These are phyloP conservation scores for Aspergillus cavernicola DNA, from an alignment of 495 filamentous ascomycete species.

Conservation along the genomic window DNA sequence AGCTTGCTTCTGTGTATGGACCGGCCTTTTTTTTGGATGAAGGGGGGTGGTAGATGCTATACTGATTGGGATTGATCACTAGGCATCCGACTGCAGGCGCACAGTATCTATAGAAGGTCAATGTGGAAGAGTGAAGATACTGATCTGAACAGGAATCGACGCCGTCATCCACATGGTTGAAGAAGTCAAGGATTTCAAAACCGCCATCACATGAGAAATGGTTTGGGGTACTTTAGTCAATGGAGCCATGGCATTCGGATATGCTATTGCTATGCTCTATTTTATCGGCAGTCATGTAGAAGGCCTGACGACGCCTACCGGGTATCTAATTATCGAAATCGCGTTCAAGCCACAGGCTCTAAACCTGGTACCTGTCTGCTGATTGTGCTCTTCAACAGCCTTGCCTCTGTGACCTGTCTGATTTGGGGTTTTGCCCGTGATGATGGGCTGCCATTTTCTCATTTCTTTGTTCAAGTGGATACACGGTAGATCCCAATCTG, in stretches of 20 bases:
- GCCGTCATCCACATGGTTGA: conserved; percentile 38
- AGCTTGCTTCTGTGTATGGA: conserved; percentile 37
- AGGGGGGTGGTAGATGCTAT: too few species aligned
- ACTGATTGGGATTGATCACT: too few species aligned
- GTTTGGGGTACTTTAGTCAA: conserved; percentile 39
- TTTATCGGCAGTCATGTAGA: conserved; percentile 37
- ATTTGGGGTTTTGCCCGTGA: conserved; percentile 61
- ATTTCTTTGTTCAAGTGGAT: conserved; percentile 43
- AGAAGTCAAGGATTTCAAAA: conserved; percentile 42
- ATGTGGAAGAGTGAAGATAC: too few species aligned
- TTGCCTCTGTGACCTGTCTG: conserved; percentile 52
- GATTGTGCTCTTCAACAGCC: conserved; percentile 43
- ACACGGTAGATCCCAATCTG: conserved; percentile 46
- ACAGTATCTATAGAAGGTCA: conserved; percentile 51
- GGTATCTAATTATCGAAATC: conserved; percentile 52
- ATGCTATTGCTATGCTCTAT: conserved; percentile 39
- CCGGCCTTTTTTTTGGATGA: neutral
- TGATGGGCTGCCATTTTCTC: conserved; percentile 53
- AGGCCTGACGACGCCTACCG: conserved; percentile 34
- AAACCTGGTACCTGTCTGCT: conserved; percentile 41
- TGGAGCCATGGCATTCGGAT: conserved; percentile 38
- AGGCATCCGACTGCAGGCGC: conserved; percentile 31
- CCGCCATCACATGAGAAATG: conserved; percentile 36
- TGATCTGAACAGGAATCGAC: conserved; percentile 25
- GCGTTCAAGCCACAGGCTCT: conserved; percentile 46